Base-by-base conservation (phyloP, 2,329 filamentous ascomycete genomes). In the Fusarium guadeloupense region DNA sequence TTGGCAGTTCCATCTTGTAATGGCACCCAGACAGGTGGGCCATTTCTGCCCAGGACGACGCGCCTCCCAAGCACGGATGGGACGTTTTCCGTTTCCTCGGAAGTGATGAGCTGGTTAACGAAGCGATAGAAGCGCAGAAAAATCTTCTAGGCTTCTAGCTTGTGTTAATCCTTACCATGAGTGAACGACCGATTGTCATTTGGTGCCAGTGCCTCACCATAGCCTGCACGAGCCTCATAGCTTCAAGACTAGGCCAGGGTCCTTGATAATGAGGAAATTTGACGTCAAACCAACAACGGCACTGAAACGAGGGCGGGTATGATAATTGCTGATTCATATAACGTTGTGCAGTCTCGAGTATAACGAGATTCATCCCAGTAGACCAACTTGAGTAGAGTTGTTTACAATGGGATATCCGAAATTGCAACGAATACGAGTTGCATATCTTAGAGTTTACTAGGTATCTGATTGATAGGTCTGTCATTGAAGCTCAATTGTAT, bases 201-300 rank as follows among this genome's bases (percentile, higher is more conserved):
- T 42, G 38, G 42, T 46, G 49, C 62, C 58, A 62, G 25, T 62
- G 59, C 66, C 47, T 68, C 65, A 68, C 62, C 65, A 68, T 66
- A 16, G 43, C 43, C 35, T 49, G 55, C 62, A 59, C 62, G 55
- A 64, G 60, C 61, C 61, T 50, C 28, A 37, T 23, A 17, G 40
- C 7, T 16, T 17, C 50, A 54, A 41, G 37, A 17, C 9, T 16
- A 35, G 13, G 43, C 31, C 33, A 38, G 55, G 55, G 31, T 23
- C 30, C 35, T 28, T 30, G 12, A 14, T 30, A 21, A 46, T 38
- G 39, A 48, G 50, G 50, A 56, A 48, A 55, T 58, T 57, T 53
- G 46, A 66, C 31, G 40, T 41, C 20, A 43, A 49, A 60, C 53
- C 48, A 53, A 58, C 31, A 54, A 49, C 38, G 56, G 49, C 55